Percentiles rank a stretch among this genome's conserved stretches.
Conservation (phyloP, 2,329 filamentous ascomycete genomes). For the Fusarium pininemorale region DNA sequence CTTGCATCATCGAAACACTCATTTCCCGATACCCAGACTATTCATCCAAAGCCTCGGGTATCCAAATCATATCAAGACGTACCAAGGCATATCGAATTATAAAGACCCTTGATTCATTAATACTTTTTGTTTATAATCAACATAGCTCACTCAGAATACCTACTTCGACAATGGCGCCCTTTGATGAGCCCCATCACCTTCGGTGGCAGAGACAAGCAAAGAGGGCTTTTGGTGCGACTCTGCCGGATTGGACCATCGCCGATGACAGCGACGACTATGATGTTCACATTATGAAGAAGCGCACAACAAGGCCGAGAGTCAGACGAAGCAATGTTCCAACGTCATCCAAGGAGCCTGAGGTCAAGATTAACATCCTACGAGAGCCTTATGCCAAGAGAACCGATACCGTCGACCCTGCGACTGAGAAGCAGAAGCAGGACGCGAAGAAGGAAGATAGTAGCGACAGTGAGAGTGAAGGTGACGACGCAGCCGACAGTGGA, state of each 20-base stretch:
- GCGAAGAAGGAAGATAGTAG: conserved; percentile 5
- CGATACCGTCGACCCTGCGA: neutral
- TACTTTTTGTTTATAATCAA: conserved; percentile 1
- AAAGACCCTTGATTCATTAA: conserved; percentile 7
- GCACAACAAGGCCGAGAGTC: conserved; percentile 2
- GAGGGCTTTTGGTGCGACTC: conserved; percentile 20
- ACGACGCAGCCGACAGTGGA: neutral
- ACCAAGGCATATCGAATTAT: neutral
- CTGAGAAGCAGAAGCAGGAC: neutral
- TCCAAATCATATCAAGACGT: conserved; percentile 3
- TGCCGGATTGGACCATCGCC: conserved; percentile 43
- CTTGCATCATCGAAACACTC: conserved; percentile 29
- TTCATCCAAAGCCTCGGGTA: conserved; percentile 12
- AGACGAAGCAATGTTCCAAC: conserved; percentile 8
- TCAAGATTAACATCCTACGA: conserved; percentile 2
- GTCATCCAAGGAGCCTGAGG: conserved; percentile 12
- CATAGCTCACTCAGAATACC: conserved; percentile 1
- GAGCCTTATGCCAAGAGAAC: conserved; percentile 3
- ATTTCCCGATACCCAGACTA: conserved; percentile 16
- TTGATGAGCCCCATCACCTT: conserved; percentile 15
- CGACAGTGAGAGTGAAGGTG: neutral
- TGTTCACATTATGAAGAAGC: conserved; percentile 28
- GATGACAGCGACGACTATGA: conserved; percentile 40
- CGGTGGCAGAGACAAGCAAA: conserved; percentile 34
- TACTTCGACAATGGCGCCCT: conserved; percentile 20